Base-by-base conservation (phyloP, 2,329 filamentous ascomycete species). In the Apiospora rasikravindrae region DNA sequence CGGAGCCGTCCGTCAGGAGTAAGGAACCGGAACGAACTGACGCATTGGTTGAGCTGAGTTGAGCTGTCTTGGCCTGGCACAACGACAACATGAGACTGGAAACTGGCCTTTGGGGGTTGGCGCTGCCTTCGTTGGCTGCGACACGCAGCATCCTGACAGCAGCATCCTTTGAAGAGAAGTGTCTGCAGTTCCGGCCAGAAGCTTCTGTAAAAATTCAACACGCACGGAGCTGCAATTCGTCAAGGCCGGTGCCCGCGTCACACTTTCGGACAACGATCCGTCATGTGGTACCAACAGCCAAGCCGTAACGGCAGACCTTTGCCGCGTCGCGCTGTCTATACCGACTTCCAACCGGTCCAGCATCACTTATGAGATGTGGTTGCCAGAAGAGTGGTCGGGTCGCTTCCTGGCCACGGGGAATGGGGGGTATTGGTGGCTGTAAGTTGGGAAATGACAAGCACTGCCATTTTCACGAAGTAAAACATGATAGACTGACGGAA, bases 331-430 rank as follows among this genome's bases (percentile, higher is more conserved):
- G 4, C 69, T 81, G 67, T 75, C 74, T 8, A 74, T 81, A 14
- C 71, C 74, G 13, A 80, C 77, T 1, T 79, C 77, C 16, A 79
- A 81, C 29, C 80, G 79, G 42, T 86, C 85, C 37, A 82, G 84
- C 49, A 83, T 88, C 44, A 83, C 79, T 5, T 77, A 85, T 26
- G 86, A 88, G 73, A 78, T 84, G 1, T 87, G 85, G 86, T 76
- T 87, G 24, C 86, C 86, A 0, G 79, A 80, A 8, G 76, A 49
- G 14, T 88, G 86, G 78, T 83, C 80, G 0, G 85, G 82, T 0
- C 82, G 84, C 3, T 86, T 86, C 66, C 69, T 88, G 57, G 84
- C 82, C 29, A 86, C 84, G 0, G 86, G 86, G 0, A 88, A 88
- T 69, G 85, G 85, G 0, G 0, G 86, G 86, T 2, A 77, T 86